These are phyloP conservation scores for Pontederia crassipes DNA, from an alignment of 176 grass and related monocot species.

Conservation along the genomic window DNA sequence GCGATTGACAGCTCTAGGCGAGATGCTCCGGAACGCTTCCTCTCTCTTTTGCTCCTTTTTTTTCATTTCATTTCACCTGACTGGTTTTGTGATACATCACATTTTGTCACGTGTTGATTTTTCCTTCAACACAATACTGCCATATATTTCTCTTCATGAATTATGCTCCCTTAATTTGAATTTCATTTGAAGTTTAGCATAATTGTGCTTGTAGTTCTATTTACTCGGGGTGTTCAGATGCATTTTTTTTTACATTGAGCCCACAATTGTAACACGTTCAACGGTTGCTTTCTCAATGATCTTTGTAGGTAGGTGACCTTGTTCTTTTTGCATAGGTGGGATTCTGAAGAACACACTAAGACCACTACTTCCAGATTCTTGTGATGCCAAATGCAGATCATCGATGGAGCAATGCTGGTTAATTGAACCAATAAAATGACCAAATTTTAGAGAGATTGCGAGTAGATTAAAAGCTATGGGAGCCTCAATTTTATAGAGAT, in stretches of 20 bases:
- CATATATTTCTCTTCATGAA: too few relatives aligned
- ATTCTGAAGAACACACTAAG: constrained; percentile 79
- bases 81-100: too few relatives aligned
- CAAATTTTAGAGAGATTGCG: constrained; percentile 66
- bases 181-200: too few relatives aligned
- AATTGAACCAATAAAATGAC: constrained; percentile 60
- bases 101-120: too few relatives aligned
- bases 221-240: neutral
- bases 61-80: too few relatives aligned
- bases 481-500: constrained; percentile 39
- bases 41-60: too few relatives aligned
- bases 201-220: too few relatives aligned
- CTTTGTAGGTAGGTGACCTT: constrained; percentile 86
- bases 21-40: too few relatives aligned
- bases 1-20: too few relatives aligned
- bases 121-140: too few relatives aligned
- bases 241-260: neutral
- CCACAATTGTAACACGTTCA: neutral
- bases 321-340: constrained; percentile 41
- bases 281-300: neutral
- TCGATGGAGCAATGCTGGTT: constrained; percentile 98
- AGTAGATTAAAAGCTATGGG: constrained; percentile 66
- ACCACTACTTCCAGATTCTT: constrained; percentile 57
- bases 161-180: too few relatives aligned
- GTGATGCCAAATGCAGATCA: constrained; percentile 74